These are phyloP conservation scores for Zanthoxylum bungeanum DNA, from an alignment of 345 rosid species.

Conservation along the genomic window DNA sequence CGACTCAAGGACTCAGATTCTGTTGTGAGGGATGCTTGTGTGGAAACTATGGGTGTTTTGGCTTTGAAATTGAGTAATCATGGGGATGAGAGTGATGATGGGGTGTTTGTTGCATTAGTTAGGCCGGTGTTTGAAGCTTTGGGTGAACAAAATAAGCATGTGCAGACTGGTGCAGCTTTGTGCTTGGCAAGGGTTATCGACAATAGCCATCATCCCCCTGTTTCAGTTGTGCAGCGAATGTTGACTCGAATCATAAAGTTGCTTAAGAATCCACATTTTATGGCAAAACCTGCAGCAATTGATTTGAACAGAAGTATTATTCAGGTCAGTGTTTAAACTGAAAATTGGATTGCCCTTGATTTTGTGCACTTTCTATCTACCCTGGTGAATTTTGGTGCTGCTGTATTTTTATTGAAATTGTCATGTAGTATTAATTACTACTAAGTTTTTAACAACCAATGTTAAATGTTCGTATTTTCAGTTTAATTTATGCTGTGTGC, in stretches of 20 bases:
- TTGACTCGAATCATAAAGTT: slow-evolving; percentile 62
- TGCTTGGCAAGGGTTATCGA: slow-evolving; percentile 84
- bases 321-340: slow-evolving; percentile 42
- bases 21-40: slow-evolving; percentile 82
- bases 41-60: slow-evolving; percentile 69
- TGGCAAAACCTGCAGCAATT: slow-evolving; percentile 80
- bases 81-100: slow-evolving; percentile 37
- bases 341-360: background rate
- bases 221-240: slow-evolving; percentile 70
- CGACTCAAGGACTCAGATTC: slow-evolving; percentile 90
- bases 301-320: slow-evolving; percentile 76
- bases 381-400: background rate
- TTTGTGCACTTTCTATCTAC: background rate
- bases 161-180: slow-evolving; percentile 80
- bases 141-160: slow-evolving; percentile 87
- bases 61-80: slow-evolving; percentile 50
- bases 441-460: background rate
- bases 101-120: slow-evolving; percentile 58
- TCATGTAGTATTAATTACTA: background rate
- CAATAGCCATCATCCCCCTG: slow-evolving; percentile 56
- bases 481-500: background rate
- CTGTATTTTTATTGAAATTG: background rate
- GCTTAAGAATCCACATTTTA: slow-evolving; percentile 78
- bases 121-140: slow-evolving; percentile 88
- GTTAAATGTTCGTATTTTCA: background rate